Base-by-base conservation (phyloP, 305 asterid species). In the Plantago coronopus region DNA sequence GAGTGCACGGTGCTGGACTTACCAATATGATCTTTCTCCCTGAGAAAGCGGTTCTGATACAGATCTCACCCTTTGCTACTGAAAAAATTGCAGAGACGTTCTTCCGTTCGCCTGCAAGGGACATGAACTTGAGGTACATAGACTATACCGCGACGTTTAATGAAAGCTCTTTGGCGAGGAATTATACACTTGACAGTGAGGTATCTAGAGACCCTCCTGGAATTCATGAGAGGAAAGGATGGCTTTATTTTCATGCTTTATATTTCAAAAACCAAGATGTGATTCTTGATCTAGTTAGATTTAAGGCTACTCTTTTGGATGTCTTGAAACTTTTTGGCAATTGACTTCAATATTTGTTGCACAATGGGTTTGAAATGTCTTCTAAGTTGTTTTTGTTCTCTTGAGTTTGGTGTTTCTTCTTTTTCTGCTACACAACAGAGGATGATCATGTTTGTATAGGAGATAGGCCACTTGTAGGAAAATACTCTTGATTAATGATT, bases 1-100 rank as follows among this genome's bases (percentile, higher is more conserved):
- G 88, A 20, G 82, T 79, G 15, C 95, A 87, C 11, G 95, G 95
- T 20, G 93, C 95, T 15, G 95, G 85, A 1, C 82, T 87, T 2
- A 77, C 88, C 2, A 84, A 87, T 67, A 80, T 87, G 86, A 74
- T 87, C 23, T 87, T 77, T 40, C 76, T 87, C 2, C 87, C 94
- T 3, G 76, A 75, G 34, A 73, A 76, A 2, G 87, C 91, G 1
- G 69, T 82, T 16, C 69, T 83, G 14, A 54, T 88, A 15, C 91
- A 88, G 53, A 78, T 88, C 3, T 66, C 83, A 48, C 89, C 90
- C 0, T 46, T 72, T 19, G 90, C 86, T 15, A 22, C 76, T 66
- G 68, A 80, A 4, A 22, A 19, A 61, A 17, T 78, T 59, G 74
- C 87, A 4, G 69, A 34, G n/a, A 22, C 53, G 3, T 73, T 69